Conservation (phyloP, 768 basidiomycete species). For the Neoboletus subvelutipes region DNA sequence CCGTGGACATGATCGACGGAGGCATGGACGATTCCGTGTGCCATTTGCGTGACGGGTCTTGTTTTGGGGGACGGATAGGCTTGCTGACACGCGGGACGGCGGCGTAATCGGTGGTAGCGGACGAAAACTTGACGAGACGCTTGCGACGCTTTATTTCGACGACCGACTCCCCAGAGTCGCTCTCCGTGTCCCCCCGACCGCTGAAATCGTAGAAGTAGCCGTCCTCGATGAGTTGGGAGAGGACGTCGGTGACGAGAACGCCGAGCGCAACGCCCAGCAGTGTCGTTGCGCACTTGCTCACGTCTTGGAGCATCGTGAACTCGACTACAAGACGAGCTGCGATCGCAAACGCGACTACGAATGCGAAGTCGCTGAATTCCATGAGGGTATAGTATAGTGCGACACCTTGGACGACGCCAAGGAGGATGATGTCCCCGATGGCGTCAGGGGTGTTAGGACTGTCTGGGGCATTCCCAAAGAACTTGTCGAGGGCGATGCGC, state of each 20-base stretch:
- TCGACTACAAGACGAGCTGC: slow-evolving; percentile 64
- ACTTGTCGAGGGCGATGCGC: slow-evolving; percentile 63
- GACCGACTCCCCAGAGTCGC: slow-evolving; percentile 14
- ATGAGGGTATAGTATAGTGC: slow-evolving; percentile 66
- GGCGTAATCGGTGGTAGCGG: slow-evolving; percentile 34
- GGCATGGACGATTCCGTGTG: slow-evolving; percentile 35
- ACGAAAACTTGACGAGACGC: slow-evolving; percentile 48
- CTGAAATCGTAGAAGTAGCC: slow-evolving; percentile 34
- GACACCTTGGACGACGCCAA: slow-evolving; percentile 75
- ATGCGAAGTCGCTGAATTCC: slow-evolving; percentile 50
- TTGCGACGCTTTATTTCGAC: slow-evolving; percentile 33
- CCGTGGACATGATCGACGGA: slow-evolving; percentile 67
- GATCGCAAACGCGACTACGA: slow-evolving; percentile 58
- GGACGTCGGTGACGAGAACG: slow-evolving; percentile 66
- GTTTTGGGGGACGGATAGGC: slow-evolving; percentile 29
- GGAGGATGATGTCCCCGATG: slow-evolving; percentile 60
- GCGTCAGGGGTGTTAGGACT: slow-evolving; percentile 33
- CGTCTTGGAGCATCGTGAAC: slow-evolving; percentile 54
- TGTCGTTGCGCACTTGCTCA: slow-evolving; percentile 54
- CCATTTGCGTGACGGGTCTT: slow-evolving; percentile 32
- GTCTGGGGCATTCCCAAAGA: slow-evolving; percentile 42
- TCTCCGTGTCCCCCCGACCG: slow-evolving; percentile 21
- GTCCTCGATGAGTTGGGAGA: slow-evolving; percentile 63
- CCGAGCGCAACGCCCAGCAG: slow-evolving; percentile 69
- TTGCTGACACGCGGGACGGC: slow-evolving; percentile 18